Conservation (phyloP, 495 filamentous ascomycete genomes). For the Cudoniella acicularis region DNA sequence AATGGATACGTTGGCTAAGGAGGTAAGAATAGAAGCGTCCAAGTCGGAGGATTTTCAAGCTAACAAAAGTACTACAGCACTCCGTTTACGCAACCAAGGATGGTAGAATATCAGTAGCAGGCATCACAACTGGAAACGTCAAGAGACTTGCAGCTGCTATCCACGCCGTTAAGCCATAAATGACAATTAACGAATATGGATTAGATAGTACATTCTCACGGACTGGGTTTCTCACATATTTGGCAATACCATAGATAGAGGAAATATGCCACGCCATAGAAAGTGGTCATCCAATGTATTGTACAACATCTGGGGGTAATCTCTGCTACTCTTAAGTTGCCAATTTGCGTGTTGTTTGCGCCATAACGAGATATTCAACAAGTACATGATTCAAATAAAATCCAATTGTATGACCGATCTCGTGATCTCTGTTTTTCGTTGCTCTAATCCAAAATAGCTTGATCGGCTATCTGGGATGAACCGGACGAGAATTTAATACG, state of each 20-base stretch:
- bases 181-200: background rate
- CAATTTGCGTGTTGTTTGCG: no score
- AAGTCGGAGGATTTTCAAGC: background rate
- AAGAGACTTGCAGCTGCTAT: conserved; percentile 91
- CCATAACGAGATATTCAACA: no score
- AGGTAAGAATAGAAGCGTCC: conserved; percentile 47
- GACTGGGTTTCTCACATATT: background rate
- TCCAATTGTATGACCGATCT: no score
- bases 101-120: conserved; percentile 94
- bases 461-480: no score
- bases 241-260: background rate
- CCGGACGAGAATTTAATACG: no score
- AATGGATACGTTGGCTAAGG: conserved; percentile 89
- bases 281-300: no score
- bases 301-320: background rate
- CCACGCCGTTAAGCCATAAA: conserved; percentile 77
- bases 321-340: no score
- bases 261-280: no score
- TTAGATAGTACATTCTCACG: background rate
- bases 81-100: conserved; percentile 98
- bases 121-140: conserved; percentile 91
- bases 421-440: no score
- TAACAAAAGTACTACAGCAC: conserved; percentile 49
- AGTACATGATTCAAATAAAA: no score
- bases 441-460: no score